Base-by-base conservation (phyloP, 2,329 filamentous ascomycete species). In the Penicillium brasilianum region DNA sequence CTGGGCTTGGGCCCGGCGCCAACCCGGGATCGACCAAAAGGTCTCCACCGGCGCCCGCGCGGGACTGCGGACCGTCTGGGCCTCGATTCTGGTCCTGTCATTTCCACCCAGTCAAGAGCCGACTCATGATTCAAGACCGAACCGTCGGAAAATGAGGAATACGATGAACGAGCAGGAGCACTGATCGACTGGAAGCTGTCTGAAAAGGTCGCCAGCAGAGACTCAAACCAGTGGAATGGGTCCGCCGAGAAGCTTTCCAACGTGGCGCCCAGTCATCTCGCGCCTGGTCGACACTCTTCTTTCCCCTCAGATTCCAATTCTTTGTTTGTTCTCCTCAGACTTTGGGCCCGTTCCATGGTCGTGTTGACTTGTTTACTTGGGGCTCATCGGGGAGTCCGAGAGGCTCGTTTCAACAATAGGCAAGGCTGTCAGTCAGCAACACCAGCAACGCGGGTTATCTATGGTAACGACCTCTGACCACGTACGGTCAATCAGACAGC, bases 11-110 rank as follows among this genome's bases (percentile, higher is more conserved):
- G 16, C 28, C 37, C 34, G 22, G 50, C 34, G 25, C 48, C 30
- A 50, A 34, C 18, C 11, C 25, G 52, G 41, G 57, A 59, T 59
- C 57, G 57, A 59, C 57, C 37, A 30, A n/a, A 28, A 36, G 25
- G 57, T 39, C 32, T 59, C 57, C 57, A 59, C 57, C 43, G n/a
- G 34, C 46, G 36, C 25, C 49, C 50, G 57, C 32, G 55, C 55
- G 55, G 57, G 57, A 59, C n/a, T 32, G 51, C 51, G 57, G 57
- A 49, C 57, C 57, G 57, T 55, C 57, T 59, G 57, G 50, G 44
- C 34, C 48, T 41, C 25, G 9, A 10, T 13, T 8, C 25, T 28
- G 25, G 25, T 48, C 25, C 34, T 14, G 28, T 51, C 18, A 22
- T 8, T 36, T 41, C 7, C 32, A 6, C n/a, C n/a, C n/a, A n/a